Percentiles rank a stretch among this genome's conserved stretches.
Conservation (phyloP, 495 filamentous ascomycete species). For the Apodospora peruviana region DNA sequence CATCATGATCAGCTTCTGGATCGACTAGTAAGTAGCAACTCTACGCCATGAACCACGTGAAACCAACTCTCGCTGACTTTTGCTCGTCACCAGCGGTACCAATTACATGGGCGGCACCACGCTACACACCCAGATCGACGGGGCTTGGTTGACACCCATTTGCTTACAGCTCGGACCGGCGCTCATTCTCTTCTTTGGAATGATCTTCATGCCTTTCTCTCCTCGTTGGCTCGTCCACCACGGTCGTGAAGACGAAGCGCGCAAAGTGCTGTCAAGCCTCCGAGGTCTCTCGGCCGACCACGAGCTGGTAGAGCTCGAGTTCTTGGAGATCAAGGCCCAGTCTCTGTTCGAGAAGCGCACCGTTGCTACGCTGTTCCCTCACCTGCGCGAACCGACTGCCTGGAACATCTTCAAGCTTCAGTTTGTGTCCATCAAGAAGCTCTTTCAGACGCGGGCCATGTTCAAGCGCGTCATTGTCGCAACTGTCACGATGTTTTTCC, state of each 20-base stretch:
- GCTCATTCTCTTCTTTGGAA: conserved; percentile 58
- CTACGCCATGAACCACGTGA: too few relatives aligned
- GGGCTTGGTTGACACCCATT: conserved; percentile 64
- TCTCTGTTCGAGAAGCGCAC: conserved; percentile 74
- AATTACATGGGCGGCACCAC: conserved; percentile 74
- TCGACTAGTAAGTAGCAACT: conserved; percentile 56
- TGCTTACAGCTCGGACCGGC: conserved; percentile 59
- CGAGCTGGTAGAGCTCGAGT: conserved; percentile 67
- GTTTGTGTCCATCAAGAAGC: conserved; percentile 63
- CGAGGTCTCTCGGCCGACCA: conserved; percentile 55
- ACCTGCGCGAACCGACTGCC: conserved; percentile 52
- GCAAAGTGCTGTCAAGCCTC: conserved; percentile 60
- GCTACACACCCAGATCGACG: conserved; percentile 53
- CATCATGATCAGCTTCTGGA: conserved; percentile 83
- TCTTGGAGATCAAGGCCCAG: conserved; percentile 76
- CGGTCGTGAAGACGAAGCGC: conserved; percentile 64
- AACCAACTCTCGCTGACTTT: too few relatives aligned
- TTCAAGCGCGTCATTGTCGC: conserved; percentile 68
- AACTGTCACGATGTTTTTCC: conserved; percentile 66
- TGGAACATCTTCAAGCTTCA: conserved; percentile 63
- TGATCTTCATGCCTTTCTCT: conserved; percentile 76
- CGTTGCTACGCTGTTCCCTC: conserved; percentile 63
- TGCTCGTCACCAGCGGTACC: conserved; percentile 39
- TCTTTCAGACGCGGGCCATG: conserved; percentile 70
- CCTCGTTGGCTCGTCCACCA: conserved; percentile 76